Evolutionary conservation across 192 early-diverging fungal species (phyloP).

Genomic region (Rhizophagus clarus): DNA sequence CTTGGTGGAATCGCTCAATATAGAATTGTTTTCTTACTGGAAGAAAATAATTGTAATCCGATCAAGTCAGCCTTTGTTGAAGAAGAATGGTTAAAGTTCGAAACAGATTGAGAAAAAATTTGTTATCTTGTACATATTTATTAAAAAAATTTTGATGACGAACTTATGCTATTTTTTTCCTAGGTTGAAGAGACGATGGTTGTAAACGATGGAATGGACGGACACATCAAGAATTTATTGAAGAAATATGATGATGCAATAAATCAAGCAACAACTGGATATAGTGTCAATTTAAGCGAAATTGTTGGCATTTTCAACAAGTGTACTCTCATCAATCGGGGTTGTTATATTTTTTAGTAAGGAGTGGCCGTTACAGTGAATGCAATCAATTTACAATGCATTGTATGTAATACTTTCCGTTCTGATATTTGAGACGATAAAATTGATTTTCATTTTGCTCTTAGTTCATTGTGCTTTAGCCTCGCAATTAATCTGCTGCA

Average conservation of each 20-base stretch:
- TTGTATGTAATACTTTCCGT: conserved; percentile 1
- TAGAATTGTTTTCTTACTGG: not conserved
- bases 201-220: not conserved
- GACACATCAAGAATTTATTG: not conserved
- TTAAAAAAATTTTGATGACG: not conserved
- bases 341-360: conserved; percentile 15
- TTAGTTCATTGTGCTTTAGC: conserved; percentile 12
- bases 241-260: conserved; percentile 24
- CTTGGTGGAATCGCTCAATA: not conserved
- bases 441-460: conserved; percentile 2
- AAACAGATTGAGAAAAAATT: conserved; percentile 3
- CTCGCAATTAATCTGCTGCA: conserved; percentile 12
- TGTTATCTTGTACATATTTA: conserved; percentile 11
- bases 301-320: not conserved
- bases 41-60: conserved; percentile 14
- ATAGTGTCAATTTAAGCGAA: not conserved
- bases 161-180: conserved; percentile 2
- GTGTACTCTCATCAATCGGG: not conserved
- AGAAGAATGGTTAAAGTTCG: conserved; percentile 19
- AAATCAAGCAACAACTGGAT: conserved; percentile 11
- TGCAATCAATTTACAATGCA: conserved; percentile 20
- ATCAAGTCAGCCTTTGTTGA: not conserved
- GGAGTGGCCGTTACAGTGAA: not conserved
- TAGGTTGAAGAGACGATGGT: not conserved
- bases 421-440: conserved; percentile 1